Evolutionary conservation across 495 filamentous ascomycete species (phyloP), one percentile per base, ranked within the genome.

Genomic region (Trichoderma reesei): DNA sequence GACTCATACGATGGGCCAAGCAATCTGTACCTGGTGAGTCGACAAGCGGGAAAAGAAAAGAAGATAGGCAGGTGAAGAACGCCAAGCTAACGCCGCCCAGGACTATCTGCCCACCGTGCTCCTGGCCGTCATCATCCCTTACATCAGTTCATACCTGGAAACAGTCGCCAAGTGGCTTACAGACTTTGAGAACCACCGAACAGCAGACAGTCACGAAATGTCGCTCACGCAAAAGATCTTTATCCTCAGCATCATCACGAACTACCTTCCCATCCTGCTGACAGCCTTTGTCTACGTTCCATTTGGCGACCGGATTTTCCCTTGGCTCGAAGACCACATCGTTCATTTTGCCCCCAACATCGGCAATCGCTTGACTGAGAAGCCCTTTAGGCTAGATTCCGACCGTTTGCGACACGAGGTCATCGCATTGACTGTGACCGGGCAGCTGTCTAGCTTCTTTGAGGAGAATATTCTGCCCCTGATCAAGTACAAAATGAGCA

Each of bases 211-310:
- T 9, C 54, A 64, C 46, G 65, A 67, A 56, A 64, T 64, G 65
- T 59, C 65, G 2, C 61, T 64, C 33, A 64, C 62, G 46, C 65
- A 67, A 51, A 67, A 67, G 51, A 64, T 60, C 13, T 67, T 67
- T 37, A 46, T 67, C 3, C 62, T 67, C 34, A 64, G 56, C 62
- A 56, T 63, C 44, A 67, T 67, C 62, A 67, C 65, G 9, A 64
- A 63, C 36, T 67, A 67, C 20, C 31, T 63, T 3, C 65, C 65
- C 42, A 64, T 67, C 61, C 41, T 67, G 33, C 62, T 67, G 3
- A 67, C 62, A 36, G 65, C 65, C 11, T 67, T 67, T 20, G 62
- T 67, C 65, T 67, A 67, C 36, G 65, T 66, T 39, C 65, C 65
- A 9, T 66, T 62, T 59, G 65, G 65, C 18, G 31, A 66, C 37